phyloP scores from a whole-genome alignment of 2,329 filamentous ascomycete species.

The Rhexocercosporidium sp. region DNA sequence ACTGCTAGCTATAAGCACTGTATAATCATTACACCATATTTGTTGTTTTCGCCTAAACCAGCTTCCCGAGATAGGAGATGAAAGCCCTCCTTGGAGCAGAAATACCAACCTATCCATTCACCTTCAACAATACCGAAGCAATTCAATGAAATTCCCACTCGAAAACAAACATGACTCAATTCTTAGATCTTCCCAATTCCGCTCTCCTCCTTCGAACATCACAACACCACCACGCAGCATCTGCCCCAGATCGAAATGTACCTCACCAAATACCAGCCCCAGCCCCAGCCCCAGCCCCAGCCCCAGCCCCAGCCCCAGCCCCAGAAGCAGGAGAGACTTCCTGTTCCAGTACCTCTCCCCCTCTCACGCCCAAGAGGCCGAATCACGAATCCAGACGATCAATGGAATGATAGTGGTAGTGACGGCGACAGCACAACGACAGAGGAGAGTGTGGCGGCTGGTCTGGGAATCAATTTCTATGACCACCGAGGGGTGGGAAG shows the following conservation, averaged over 20 bases:
- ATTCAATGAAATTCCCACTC: background rate
- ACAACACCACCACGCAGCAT: background rate
- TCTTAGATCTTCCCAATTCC: background rate
- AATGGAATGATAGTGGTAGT: background rate
- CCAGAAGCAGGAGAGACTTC: background rate
- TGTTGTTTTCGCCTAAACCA: background rate
- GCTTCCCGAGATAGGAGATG: background rate
- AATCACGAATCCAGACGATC: background rate
- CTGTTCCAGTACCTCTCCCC: background rate
- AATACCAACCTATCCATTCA: background rate
- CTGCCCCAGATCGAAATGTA: background rate
- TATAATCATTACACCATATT: background rate
- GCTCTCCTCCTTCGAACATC: background rate
- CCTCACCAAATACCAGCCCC: background rate
- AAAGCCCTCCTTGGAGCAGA: background rate
- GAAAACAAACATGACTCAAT: background rate
- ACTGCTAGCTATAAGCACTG: background rate
- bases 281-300: background rate
- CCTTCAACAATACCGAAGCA: background rate
- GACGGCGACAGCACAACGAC: background rate
- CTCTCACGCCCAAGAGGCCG: background rate
- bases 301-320: background rate
- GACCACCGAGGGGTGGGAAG: constrained; percentile 15
- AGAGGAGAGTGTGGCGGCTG: background rate
- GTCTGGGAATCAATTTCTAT: constrained; percentile 29